Evolutionary conservation across 2,329 filamentous ascomycete species (phyloP), one percentile per base, ranked within the genome.

Genomic region (Neonectria ditissima): DNA sequence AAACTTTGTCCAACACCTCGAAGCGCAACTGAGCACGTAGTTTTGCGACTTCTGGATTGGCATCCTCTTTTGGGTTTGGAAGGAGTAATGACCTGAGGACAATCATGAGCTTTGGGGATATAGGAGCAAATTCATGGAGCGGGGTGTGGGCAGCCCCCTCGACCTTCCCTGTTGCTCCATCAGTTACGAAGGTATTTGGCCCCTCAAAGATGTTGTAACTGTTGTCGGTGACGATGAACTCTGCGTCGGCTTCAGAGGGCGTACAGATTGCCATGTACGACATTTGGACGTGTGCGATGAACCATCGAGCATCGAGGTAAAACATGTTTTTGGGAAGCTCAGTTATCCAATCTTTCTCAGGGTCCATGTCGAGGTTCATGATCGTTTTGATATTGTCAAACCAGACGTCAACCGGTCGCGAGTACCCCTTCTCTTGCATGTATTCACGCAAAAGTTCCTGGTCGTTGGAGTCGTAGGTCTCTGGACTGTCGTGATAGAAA

Each of bases 401-500:
- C 56, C 56, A 59, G 11, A 59, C 56, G 37, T 59, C 48, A 10
- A 52, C 18, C 20, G 56, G 56, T 7, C 56, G 26, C 7, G 5
- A 28, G 22, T 32, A 53, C 11, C 56, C 56, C 5, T 53, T 52
- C 3, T 44, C 20, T 24, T 24, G 14, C 56, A 53, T 59, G 28
- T 59, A 59, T 2, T 52, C 37, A 6, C 14, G 18, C 16, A 59
- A 18, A 3, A 45, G 2, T 4, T 28, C 50, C 14, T 30, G 37
- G 7, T 59, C 56, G 11, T 59, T 24, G 8, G 34, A 8, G 5
- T 66, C 55, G 64, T 83, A 84, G 1, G 64, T 68, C 5, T 79
- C 74, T 0, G 70, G 41, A 2, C 50, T 70, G 13, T 79, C 71
- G 54, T 79, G 74, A 51, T 77, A 72, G 69, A 77, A 82, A 2